Conservation (phyloP, 2,329 filamentous ascomycete genomes). For the Sporothrix euskadiensis region DNA sequence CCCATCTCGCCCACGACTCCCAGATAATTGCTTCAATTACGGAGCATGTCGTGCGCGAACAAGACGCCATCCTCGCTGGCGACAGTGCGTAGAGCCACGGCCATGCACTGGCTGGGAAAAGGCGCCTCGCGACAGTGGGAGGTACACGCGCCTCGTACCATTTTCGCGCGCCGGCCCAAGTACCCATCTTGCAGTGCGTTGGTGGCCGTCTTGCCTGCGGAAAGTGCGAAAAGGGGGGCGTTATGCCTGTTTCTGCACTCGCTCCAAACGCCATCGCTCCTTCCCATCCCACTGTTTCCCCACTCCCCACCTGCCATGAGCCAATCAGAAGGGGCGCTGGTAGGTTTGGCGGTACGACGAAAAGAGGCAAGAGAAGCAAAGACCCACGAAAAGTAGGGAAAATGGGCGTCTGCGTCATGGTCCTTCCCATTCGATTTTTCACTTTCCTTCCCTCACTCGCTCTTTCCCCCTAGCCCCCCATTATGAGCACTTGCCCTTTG, state of each 20-base stretch:
- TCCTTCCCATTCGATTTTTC: conserved; percentile 19
- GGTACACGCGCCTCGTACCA: background rate
- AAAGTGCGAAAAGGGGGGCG: conserved; percentile 12
- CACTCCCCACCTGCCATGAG: background rate
- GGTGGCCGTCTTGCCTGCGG: background rate
- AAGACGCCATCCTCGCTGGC: conserved; percentile 10
- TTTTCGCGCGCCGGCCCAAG: background rate
- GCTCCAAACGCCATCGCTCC: conserved; percentile 24
- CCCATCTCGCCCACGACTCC: background rate
- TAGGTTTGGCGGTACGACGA: background rate
- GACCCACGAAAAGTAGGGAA: conserved; percentile 1
- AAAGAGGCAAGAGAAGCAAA: background rate
- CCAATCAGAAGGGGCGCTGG: background rate
- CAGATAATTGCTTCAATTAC: conserved; percentile 8
- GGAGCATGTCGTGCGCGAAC: conserved; percentile 11
- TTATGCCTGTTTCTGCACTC: conserved; percentile 20
- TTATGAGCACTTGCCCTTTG: conserved; percentile 12
- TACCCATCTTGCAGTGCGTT: background rate
- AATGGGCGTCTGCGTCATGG: conserved; percentile 26
- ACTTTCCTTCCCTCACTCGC: background rate
- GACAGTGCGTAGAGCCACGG: background rate
- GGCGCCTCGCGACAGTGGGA: background rate
- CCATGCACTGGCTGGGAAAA: conserved; percentile 18
- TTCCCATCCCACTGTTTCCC: background rate
- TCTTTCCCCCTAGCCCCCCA: background rate